A percentile compares a stretch with the other conserved stretches of the same genome.
phyloP scores from a whole-genome alignment of 106 monocot species.

The Triglochin maritima region DNA sequence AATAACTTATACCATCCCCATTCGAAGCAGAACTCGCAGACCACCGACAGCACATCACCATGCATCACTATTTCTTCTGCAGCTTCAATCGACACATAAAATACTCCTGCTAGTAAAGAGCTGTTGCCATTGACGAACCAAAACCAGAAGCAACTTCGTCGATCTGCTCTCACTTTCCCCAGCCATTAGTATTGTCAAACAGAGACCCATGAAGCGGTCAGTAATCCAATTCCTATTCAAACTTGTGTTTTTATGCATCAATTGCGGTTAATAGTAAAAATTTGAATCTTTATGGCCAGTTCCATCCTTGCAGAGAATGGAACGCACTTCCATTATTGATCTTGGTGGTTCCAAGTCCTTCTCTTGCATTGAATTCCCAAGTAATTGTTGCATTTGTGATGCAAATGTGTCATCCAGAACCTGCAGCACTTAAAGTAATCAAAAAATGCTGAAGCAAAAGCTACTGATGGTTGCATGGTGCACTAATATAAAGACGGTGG shows the following conservation, averaged over 20 bases:
- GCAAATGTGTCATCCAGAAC: conserved; percentile 91
- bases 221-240: background rate
- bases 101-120: no score
- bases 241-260: conserved; percentile 7
- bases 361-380: conserved; percentile 68
- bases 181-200: no score
- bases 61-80: no score
- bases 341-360: conserved; percentile 82
- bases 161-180: no score
- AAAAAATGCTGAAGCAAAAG: background rate
- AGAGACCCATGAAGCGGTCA: no score
- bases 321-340: conserved; percentile 91
- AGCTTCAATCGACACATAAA: no score
- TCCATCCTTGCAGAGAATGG: conserved; percentile 81
- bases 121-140: no score
- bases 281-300: conserved; percentile 52
- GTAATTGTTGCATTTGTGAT: conserved; percentile 87
- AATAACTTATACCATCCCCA: no score
- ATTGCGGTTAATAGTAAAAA: conserved; percentile 52
- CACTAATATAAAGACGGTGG: background rate
- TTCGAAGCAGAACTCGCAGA: no score
- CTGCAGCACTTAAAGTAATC: conserved; percentile 19
- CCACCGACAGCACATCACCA: no score
- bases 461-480: background rate
- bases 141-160: no score